phyloP scores from a whole-genome alignment of 2,329 filamentous ascomycete genomes.

The Graphium sp. region DNA sequence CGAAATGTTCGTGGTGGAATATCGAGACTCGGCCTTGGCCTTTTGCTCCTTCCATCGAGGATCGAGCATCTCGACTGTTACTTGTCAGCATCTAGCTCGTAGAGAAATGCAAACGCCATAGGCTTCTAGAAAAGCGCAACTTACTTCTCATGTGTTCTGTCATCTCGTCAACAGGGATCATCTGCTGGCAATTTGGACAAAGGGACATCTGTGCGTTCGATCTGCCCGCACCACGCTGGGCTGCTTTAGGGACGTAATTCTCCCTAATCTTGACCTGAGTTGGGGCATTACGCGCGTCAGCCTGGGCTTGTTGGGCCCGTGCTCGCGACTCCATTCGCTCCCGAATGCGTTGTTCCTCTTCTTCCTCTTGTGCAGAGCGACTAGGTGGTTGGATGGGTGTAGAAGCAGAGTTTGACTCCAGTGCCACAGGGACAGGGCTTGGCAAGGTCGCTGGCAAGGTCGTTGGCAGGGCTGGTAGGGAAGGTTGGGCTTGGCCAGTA shows the following conservation, averaged over 20 bases:
- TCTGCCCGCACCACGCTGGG: conserved; percentile 47
- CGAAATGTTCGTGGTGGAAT: conserved; percentile 70
- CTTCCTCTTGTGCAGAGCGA: too few relatives aligned
- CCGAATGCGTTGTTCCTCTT: conserved; percentile 45
- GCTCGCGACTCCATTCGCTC: conserved; percentile 42
- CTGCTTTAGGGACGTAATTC: conserved; percentile 79
- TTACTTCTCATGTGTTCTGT: conserved; percentile 82
- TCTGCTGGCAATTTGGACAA: conserved; percentile 86
- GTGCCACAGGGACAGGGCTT: not conserved
- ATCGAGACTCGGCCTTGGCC: conserved; percentile 71
- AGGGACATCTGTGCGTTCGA: conserved; percentile 57
- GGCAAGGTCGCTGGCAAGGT: conserved; percentile 14
- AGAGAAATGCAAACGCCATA: too few relatives aligned
- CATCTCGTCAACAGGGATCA: conserved; percentile 73
- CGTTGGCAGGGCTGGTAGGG: conserved; percentile 15
- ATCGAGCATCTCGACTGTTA: conserved; percentile 71
- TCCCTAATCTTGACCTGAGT: conserved; percentile 93
- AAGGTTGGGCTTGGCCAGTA: conserved; percentile 21
- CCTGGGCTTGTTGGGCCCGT: conserved; percentile 59
- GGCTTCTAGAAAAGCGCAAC: conserved; percentile 12
- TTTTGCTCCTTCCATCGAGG: conserved; percentile 94
- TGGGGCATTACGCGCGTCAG: conserved; percentile 54
- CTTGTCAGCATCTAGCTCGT: too few relatives aligned
- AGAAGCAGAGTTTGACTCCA: conserved; percentile 17
- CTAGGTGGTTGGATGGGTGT: conserved; percentile 7